Base-by-base conservation (phyloP, 495 filamentous ascomycete species). In the Elasticomyces elasticus region DNA sequence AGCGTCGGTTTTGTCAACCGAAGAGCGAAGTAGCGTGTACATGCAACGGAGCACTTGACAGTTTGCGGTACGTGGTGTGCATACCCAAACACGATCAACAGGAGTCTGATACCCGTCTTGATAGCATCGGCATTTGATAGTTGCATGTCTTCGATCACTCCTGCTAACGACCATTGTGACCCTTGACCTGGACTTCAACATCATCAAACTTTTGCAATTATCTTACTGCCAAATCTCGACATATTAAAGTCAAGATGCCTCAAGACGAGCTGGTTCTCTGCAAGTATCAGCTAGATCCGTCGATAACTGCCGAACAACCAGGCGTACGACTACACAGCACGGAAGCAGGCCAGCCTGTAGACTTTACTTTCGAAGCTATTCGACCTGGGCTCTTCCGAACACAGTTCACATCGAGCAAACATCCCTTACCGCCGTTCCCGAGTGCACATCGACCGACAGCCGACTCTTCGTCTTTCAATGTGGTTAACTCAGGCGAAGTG, bases 341-440 rank as follows among this genome's bases (percentile, higher is more conserved):
- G 23, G 60, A 61, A 42, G 66, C 65, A 23, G 60, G 60, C 10
- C 66, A 66, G 26, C 62, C 61, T 0, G 77, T 78, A 52, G 65
- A 72, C 17, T 83, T 85, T 63, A 68, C 69, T 10, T 82, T 85
- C 62, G 75, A 83, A 60, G 72, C 74, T 5, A 25, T 84, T 31
- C 74, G 76, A 22, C 69, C 75, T 15, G 79, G 81, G 43, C 66
- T 85, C 2, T 85, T 84, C 64, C 73, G 82, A 19, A 82, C 80
- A 30, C 80, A 77, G 9, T 85, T 85, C 65, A 73, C 78, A 24
- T 80, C 80, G 7, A 52, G 66, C 30, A 63, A 72, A 13, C 79
- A 83, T 60, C 75, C 74, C 20, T 61, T 82, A 19, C 77, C 82
- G 33, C 80, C 79, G 5, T 76, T 76, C 66, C 80, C 80, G 20